Percentiles rank a stretch among this genome's conserved stretches.
Conservation (phyloP, 2,329 filamentous ascomycete genomes). For the Fonsecaea multimorphosa region DNA sequence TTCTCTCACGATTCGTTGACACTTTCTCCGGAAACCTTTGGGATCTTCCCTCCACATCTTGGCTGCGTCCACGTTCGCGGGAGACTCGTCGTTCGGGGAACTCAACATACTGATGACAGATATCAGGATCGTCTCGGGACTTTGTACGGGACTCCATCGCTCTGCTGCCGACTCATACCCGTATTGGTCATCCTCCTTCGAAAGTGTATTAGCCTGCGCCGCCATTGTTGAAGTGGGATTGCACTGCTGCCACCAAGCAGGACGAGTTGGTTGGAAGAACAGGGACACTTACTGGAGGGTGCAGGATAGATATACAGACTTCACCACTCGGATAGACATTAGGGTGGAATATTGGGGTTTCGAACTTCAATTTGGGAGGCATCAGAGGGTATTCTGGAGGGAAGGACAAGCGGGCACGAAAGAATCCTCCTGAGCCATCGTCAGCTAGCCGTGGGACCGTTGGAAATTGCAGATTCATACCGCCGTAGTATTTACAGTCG, state of each 20-base stretch:
- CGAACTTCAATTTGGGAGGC: conserved; percentile 88
- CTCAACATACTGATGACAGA: conserved; percentile 91
- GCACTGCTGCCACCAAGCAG: not conserved
- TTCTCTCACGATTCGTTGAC: conserved; percentile 78
- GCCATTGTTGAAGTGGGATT: not conserved
- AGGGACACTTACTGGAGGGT: conserved; percentile 66
- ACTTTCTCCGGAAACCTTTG: conserved; percentile 77
- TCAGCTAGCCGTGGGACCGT: conserved; percentile 3
- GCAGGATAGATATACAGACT: conserved; percentile 96
- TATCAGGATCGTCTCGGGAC: conserved; percentile 89
- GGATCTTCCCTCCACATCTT: conserved; percentile 82
- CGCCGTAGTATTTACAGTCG: conserved; percentile 91
- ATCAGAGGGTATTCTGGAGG: conserved; percentile 83
- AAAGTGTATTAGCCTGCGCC: not conserved
- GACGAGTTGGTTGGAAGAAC: not conserved
- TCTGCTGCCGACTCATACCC: conserved; percentile 91
- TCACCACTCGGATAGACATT: conserved; percentile 80
- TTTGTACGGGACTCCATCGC: conserved; percentile 94
- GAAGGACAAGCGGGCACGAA: conserved; percentile 83
- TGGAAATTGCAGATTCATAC: conserved; percentile 57
- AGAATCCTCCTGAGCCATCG: conserved; percentile 75
- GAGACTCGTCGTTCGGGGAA: conserved; percentile 92
- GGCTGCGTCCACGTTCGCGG: conserved; percentile 93
- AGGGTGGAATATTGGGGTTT: conserved; percentile 86
- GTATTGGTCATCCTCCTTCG: conserved; percentile 79